phyloP scores from a whole-genome alignment of 1,139 yeast genomes.

The Candida sojae region DNA sequence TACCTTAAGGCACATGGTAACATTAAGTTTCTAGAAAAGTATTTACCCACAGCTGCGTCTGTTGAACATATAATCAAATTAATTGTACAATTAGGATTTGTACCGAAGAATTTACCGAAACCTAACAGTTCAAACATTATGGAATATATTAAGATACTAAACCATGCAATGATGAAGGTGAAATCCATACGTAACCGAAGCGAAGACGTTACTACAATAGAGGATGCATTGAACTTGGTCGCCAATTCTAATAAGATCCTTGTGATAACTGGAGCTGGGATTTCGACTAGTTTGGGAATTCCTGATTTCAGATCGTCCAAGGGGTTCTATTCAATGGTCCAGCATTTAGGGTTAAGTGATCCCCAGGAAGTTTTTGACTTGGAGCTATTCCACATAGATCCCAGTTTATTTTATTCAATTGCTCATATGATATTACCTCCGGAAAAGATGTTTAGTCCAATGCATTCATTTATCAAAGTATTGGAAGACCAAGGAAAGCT shows the following conservation, averaged over 20 bases:
- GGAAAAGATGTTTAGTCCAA: slow-evolving; percentile 70
- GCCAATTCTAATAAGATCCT: slow-evolving; percentile 60
- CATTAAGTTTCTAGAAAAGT: slow-evolving; percentile 55
- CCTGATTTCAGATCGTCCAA: slow-evolving; percentile 93
- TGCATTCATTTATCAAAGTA: slow-evolving; percentile 79
- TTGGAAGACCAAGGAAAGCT: slow-evolving; percentile 79
- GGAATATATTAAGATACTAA: slow-evolving; percentile 51
- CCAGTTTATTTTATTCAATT: slow-evolving; percentile 79
- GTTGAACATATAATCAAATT: slow-evolving; percentile 52
- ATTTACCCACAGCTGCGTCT: slow-evolving; percentile 60
- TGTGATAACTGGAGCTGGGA: slow-evolving; percentile 95
- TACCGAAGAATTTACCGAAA: slow-evolving; percentile 39
- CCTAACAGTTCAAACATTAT: slow-evolving; percentile 45
- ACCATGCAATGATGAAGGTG: slow-evolving; percentile 64
- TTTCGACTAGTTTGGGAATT: slow-evolving; percentile 87
- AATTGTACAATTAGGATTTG: slow-evolving; percentile 54
- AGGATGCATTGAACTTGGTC: slow-evolving; percentile 60
- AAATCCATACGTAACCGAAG: slow-evolving; percentile 54
- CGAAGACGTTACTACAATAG: slow-evolving; percentile 54
- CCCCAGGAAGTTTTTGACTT: slow-evolving; percentile 95
- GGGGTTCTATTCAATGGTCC: slow-evolving; percentile 79
- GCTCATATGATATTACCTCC: slow-evolving; percentile 90
- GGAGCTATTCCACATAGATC: slow-evolving; percentile 72
- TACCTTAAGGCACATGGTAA: slow-evolving; percentile 65
- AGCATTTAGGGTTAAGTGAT: slow-evolving; percentile 73